A percentile compares a stretch with the other conserved stretches of the same genome.
phyloP scores from a whole-genome alignment of 2,329 filamentous ascomycete genomes.

The Neonectria magnoliae region DNA sequence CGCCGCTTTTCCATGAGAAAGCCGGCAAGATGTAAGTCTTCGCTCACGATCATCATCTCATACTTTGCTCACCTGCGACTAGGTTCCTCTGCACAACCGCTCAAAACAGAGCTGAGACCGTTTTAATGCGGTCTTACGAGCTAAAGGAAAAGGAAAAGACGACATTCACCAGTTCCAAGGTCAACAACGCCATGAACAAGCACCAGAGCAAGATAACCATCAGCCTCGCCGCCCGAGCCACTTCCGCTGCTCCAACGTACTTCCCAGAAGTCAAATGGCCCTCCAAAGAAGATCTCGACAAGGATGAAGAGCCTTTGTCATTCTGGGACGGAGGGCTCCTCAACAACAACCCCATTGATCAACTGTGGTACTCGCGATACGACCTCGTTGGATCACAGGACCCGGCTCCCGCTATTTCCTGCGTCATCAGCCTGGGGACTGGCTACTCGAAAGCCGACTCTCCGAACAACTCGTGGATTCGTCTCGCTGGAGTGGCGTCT shows the following conservation, averaged over 20 bases:
- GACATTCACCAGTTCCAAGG: slow-evolving; percentile 24
- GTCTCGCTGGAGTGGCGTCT: slow-evolving; percentile 20
- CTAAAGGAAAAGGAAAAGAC: slow-evolving; percentile 4
- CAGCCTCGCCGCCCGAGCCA: slow-evolving; percentile 31
- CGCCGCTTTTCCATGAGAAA: slow-evolving; percentile 21
- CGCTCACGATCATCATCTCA: too few relatives aligned
- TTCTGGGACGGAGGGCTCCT: slow-evolving; percentile 36
- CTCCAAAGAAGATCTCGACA: neutral
- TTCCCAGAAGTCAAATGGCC: slow-evolving; percentile 31
- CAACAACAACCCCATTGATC: slow-evolving; percentile 35
- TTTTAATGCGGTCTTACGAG: slow-evolving; percentile 28
- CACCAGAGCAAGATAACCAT: slow-evolving; percentile 30
- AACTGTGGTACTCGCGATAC: slow-evolving; percentile 33
- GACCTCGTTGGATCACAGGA: slow-evolving; percentile 24
- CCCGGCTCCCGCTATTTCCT: slow-evolving; percentile 12
- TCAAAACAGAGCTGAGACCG: slow-evolving; percentile 31
- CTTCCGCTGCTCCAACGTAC: slow-evolving; percentile 31
- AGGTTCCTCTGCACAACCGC: slow-evolving; percentile 24
- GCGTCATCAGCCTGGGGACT: slow-evolving; percentile 29
- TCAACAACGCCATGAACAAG: slow-evolving; percentile 16
- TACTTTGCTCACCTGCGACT: neutral
- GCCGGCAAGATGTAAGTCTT: slow-evolving; percentile 24
- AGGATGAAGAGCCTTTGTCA: neutral
- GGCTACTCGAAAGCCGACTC: slow-evolving; percentile 21
- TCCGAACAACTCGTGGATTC: slow-evolving; percentile 23